phyloP scores from a whole-genome alignment of 2,329 filamentous ascomycete species.

The Ophiocordyceps camponoti-rufipedis region DNA sequence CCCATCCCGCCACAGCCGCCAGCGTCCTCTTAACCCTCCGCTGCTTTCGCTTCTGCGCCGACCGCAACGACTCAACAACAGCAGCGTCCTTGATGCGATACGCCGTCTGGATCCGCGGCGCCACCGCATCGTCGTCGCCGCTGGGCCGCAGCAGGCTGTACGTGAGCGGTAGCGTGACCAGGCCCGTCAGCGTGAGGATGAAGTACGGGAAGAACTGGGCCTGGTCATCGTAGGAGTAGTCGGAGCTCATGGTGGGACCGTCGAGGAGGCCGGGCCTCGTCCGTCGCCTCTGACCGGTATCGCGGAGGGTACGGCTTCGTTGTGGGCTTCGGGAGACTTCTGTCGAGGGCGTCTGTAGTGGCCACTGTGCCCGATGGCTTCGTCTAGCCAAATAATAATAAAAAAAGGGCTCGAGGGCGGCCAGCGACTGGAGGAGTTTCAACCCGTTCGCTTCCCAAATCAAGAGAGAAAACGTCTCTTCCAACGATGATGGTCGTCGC shows the following conservation, averaged over 20 bases:
- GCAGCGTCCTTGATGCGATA: slow-evolving; percentile 71
- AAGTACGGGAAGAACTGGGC: slow-evolving; percentile 99
- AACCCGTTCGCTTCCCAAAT: too few species aligned
- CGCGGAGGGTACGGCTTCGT: background rate
- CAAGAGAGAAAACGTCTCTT: background rate
- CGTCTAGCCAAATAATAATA: too few species aligned
- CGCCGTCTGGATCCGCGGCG: slow-evolving; percentile 63
- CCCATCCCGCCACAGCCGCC: slow-evolving; percentile 61
- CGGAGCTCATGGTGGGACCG: slow-evolving; percentile 55
- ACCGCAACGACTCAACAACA: slow-evolving; percentile 65
- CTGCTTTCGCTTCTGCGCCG: slow-evolving; percentile 78
- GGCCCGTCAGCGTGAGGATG: slow-evolving; percentile 72
- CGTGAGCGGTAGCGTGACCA: slow-evolving; percentile 79
- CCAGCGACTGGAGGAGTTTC: too few species aligned
- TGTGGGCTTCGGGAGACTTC: background rate
- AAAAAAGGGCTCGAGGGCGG: too few species aligned
- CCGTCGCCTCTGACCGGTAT: background rate
- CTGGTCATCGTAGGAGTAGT: slow-evolving; percentile 97
- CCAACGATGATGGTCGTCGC: background rate
- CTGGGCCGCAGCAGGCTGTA: slow-evolving; percentile 71
- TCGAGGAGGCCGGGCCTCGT: background rate
- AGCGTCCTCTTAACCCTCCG: slow-evolving; percentile 71
- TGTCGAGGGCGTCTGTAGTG: too few species aligned
- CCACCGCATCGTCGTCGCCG: slow-evolving; percentile 59
- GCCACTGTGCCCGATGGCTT: too few species aligned